Evolutionary conservation across 768 basidiomycete genomes (phyloP), one percentile per base, ranked within the genome.

Genomic region (Mycena venus): DNA sequence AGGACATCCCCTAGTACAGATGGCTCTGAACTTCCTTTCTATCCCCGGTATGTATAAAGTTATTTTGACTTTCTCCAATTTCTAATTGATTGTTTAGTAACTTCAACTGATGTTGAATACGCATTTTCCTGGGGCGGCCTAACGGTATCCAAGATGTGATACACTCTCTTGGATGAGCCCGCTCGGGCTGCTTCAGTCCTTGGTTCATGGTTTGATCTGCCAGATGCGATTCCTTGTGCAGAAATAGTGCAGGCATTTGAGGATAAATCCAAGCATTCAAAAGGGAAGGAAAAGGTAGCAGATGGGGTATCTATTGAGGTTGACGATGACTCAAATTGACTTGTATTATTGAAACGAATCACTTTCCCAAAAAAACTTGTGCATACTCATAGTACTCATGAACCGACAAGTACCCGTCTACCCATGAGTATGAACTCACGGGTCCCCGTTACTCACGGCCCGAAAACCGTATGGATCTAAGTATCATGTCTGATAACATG

Each of bases 81-180:
- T 36, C 34, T 60, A 21, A 5, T 36, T 58, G 55, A 36, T 36
- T 36, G 36, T 36, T 12, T 73, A 84, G 82, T 79, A 0, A 78
- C 70, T 0, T 83, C 82, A 4, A 80, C 79, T 21, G 79, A 82
- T 67, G 80, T 80, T 42, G 81, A 84, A 63, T 73, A 77, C 11
- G 76, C 79, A 3, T 83, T 84, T 70, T 83, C 79, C 10, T 60
- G 67, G 12, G 80, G 83, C 36, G 79, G 80, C 5, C 77, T 84
- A 0, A 79, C 77, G 2, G 79, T 82, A 6, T 82, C 79, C 10
- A 80, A 79, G 38, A 75, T 80, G 49, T 68, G 73, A 0, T 81
- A 82, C 66, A 76, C 80, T 0, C 74, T 84, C 7, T 76, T 76
- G 6, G 80, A 83, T 59, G 72, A 75, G 8, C 82, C 80, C 0